phyloP scores from a whole-genome alignment of 352 stramenopile genomes.

The Aphanomyces astaci region DNA sequence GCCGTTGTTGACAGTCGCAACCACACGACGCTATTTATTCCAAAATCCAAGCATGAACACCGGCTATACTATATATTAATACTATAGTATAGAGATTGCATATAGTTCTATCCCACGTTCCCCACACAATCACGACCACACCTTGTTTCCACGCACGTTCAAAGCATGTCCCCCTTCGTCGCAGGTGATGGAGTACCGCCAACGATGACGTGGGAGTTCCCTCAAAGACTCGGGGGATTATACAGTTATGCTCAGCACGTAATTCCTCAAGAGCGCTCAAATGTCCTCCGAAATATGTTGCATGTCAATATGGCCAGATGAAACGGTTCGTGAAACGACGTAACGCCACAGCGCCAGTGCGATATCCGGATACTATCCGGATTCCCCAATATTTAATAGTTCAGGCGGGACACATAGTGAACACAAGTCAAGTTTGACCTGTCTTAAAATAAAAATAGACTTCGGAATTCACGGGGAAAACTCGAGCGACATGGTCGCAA shows the following conservation, averaged over 20 bases:
- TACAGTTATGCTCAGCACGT: no score
- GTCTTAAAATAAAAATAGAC: not conserved
- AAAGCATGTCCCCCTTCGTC: no score
- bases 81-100: no score
- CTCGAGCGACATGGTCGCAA: constrained; percentile 8
- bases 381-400: no score
- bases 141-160: no score
- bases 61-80: not conserved
- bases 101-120: not conserved
- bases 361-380: constrained; percentile 9
- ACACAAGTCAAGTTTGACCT: not conserved
- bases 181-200: not conserved
- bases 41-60: not conserved
- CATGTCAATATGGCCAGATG: constrained; percentile 1
- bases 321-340: no score
- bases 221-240: no score
- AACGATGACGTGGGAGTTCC: not conserved
- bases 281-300: not conserved
- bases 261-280: not conserved
- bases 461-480: not conserved
- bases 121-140: not conserved
- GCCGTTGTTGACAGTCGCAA: no score
- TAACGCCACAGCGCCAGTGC: not conserved
- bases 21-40: not conserved
- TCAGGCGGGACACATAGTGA: not conserved